Evolutionary conservation across 129 eudicot species (phyloP), one percentile per base, ranked within the genome.

Genomic region (Calendula officinalis): DNA sequence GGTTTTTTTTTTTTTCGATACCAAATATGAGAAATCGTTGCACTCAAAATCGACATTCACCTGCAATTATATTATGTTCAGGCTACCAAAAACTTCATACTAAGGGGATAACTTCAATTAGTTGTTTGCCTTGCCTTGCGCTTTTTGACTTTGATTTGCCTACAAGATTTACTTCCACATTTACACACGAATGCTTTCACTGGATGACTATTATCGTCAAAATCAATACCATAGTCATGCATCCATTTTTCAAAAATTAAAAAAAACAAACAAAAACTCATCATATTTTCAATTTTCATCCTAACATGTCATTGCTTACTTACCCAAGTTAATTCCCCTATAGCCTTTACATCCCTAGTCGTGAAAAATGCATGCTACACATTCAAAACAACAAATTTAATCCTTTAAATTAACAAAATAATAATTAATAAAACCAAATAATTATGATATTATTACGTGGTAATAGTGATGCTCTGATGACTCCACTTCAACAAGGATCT

Each of bases 311-410:
- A 64, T 37, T 11, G 46, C 34, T 13, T n/a, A 73, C 82, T 75
- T 46, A 84, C 91, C 91, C 87, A 84, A 46, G 86, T 84, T 68
- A 84, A 65, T 66, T 84, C 86, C 75, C 81, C 86, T 42, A 80
- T 61, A 54, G 91, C 84, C 57, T 79, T 56, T 32, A 85, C 80
- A 12, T 70, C 69, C 71, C 92, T 70, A 13, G 77, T 46, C 8
- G 91, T 85, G 76, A 85, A 85, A 65, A 85, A 81, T 33, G 81
- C 86, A 35, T 74, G 70, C 91, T 84, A 81, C 82, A 72, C 15
- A 68, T 41, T 15, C 37, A 56, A 13, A 43, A 54, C 14, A 9
- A 17, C 10, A 52, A 52, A 27, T 12, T 52, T 52, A 4, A 52
- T 22, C 37, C 58, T 7, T 6, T 52, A 22, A 27, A 17, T 6